phyloP scores from a whole-genome alignment of 1,284 basidiomycete genomes.

The Heterobasidion occidentale region DNA sequence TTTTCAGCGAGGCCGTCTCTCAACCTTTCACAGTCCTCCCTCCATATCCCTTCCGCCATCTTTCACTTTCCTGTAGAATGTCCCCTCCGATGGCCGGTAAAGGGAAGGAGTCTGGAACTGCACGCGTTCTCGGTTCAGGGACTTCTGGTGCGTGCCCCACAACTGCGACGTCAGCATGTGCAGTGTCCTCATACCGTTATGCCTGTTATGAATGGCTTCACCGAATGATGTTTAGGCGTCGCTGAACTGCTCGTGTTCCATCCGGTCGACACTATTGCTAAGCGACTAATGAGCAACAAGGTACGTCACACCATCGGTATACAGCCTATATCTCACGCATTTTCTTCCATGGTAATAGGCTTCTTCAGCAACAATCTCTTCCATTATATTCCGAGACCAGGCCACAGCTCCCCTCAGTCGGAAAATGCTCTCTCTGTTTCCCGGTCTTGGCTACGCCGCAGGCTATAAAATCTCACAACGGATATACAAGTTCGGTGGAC shows the following conservation, averaged over 20 bases:
- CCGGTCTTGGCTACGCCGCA: conserved; percentile 95
- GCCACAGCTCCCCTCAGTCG: conserved; percentile 62
- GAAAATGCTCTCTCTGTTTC: conserved; percentile 90
- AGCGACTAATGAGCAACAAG: conserved; percentile 98
- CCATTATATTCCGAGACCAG: conserved; percentile 85
- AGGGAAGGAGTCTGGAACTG: conserved; percentile 83
- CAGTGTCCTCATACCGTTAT: no score
- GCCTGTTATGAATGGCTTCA: not conserved
- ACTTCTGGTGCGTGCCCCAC: conserved; percentile 68
- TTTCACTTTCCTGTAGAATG: conserved; percentile 29
- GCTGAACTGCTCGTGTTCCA: conserved; percentile 92
- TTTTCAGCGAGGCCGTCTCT: not conserved
- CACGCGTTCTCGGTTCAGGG: conserved; percentile 89
- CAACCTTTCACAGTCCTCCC: not conserved
- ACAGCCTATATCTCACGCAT: not conserved
- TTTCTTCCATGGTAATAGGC: conserved; percentile 34
- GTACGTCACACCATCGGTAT: conserved; percentile 24
- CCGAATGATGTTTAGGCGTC: conserved; percentile 50
- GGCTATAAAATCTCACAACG: conserved; percentile 95
- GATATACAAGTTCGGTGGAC: conserved; percentile 97
- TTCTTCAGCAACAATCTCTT: conserved; percentile 50
- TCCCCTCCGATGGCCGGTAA: conserved; percentile 55
- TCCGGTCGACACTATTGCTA: conserved; percentile 93
- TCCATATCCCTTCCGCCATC: not conserved
- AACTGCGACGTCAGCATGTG: not conserved